Evolutionary conservation across 176 grass and related monocot genomes (phyloP), one percentile per base, ranked within the genome.

Genomic region (Hsuehochloa calcarea): DNA sequence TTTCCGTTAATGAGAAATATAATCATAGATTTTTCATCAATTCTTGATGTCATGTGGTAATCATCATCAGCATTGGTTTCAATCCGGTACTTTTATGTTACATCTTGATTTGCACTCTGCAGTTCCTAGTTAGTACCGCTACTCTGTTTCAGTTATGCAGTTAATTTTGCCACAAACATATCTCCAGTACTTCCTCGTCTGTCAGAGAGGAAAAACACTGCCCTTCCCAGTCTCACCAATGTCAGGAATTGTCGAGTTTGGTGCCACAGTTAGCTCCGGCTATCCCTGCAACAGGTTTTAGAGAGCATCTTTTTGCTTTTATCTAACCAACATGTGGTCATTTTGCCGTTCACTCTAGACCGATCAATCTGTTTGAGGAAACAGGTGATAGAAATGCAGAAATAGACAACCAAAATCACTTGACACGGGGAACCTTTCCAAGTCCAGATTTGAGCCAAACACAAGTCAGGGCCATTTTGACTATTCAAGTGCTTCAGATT

Each of bases 11-110:
- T 4, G 63, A 71, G 64, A 55, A 63, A 78, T 86, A 10, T 8
- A 41, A 3, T 5, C 45, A 39, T 31, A 74, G n/a, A 73, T 68
- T 58, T 5, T 72, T 6, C 20, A 29, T 51, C 29, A 49, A 16
- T 27, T 40, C 19, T 34, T 55, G 17, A 68, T 76, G 41, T 1
- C 43, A 76, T 65, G 67, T 27, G 45, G 65, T 52, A 65, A 59
- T 75, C 82, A 74, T 75, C 82, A 74, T 29, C 8, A 0, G 23
- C 70, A 52, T 76, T 69, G 25, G 13, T 26, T 89, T 27, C 20
- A 74, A 58, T 40, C 22, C 39, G 35, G 54, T 60, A 40, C n/a
- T 63, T 59, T 40, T 69, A 11, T 63, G 3, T 47, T 34, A 41
- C 5, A 50, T 61, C 68, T 67, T 84, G 67, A 84, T 60, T 47